Evolutionary conservation across 805 yeast genomes (phyloP).

Genomic region (Cyberlindnera xishuangbannaensis): DNA sequence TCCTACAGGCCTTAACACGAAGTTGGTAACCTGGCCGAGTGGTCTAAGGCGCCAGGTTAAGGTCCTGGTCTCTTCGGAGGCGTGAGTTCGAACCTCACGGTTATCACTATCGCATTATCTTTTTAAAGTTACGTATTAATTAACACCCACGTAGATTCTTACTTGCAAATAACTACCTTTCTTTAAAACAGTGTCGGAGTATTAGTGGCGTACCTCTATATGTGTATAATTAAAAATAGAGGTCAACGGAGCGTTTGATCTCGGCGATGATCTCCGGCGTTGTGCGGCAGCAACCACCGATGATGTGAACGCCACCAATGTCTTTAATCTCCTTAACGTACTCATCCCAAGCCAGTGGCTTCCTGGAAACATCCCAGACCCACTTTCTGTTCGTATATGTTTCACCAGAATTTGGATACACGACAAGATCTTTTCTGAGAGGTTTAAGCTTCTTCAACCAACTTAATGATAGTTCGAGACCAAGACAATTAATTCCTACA

Average conservation of each 20-base stretch:
- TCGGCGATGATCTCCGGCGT: conserved; percentile 34
- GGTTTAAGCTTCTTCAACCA: conserved; percentile 33
- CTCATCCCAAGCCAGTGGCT: conserved; percentile 31
- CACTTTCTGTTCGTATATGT: conserved; percentile 39
- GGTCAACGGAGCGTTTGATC: conserved; percentile 4
- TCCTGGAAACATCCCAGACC: conserved; percentile 28
- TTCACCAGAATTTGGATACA: conserved; percentile 78
- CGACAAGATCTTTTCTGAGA: conserved; percentile 34
- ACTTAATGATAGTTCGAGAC: conserved; percentile 34
- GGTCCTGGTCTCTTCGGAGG: conserved; percentile 83
- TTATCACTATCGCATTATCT: conserved; percentile 40
- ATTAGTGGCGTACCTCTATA: no score
- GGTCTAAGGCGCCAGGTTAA: conserved; percentile 71
- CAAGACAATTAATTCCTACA: conserved; percentile 68
- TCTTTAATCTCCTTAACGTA: conserved; percentile 36
- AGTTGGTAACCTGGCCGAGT: conserved; percentile 61
- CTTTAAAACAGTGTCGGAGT: no score
- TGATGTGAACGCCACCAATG: conserved; percentile 36
- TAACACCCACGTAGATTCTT: no score
- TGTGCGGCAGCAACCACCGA: conserved; percentile 79
- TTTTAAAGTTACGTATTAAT: conserved; percentile 4
- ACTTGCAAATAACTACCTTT: no score
- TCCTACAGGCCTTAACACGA: no score
- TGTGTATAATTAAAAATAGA: background rate
- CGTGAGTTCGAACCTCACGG: conserved; percentile 87